These are phyloP conservation scores for Myxozyma geophila DNA, from an alignment of 805 yeast genomes.

Conservation along the genomic window DNA sequence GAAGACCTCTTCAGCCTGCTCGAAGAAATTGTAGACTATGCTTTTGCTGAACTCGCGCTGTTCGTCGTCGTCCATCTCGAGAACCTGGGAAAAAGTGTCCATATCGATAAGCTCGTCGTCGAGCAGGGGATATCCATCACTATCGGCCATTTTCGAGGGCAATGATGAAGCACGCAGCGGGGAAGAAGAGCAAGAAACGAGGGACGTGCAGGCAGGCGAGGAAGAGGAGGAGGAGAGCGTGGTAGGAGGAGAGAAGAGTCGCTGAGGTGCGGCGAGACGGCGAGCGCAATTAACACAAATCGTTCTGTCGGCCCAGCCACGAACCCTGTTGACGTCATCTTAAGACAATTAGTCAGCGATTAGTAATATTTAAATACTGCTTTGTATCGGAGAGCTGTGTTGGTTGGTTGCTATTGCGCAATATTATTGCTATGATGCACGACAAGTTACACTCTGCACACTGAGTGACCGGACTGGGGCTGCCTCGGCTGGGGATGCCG, in stretches of 20 bases:
- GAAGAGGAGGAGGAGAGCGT: conserved; percentile 3
- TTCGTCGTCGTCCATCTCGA: conserved; percentile 89
- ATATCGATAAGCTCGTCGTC: conserved; percentile 73
- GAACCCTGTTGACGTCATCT: background rate
- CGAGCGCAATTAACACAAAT: background rate
- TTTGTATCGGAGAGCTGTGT: too few relatives aligned
- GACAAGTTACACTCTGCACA: too few relatives aligned
- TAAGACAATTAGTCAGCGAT: too few relatives aligned
- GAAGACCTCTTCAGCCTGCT: conserved; percentile 85
- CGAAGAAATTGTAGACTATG: conserved; percentile 80
- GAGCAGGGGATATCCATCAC: too few relatives aligned
- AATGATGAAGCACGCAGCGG: too few relatives aligned
- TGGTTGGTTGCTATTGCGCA: too few relatives aligned
- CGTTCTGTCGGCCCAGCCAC: background rate
- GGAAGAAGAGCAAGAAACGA: too few relatives aligned
- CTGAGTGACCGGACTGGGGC: too few relatives aligned
- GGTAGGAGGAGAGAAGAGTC: background rate
- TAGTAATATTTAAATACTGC: too few relatives aligned
- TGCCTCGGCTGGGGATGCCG: too few relatives aligned
- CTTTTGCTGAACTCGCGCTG: conserved; percentile 80
- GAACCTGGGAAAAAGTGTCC: conserved; percentile 83
- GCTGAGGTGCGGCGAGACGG: background rate
- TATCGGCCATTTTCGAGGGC: too few relatives aligned
- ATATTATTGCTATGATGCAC: too few relatives aligned
- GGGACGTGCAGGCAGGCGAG: background rate